Conservation (phyloP, 192 early-diverging fungal genomes). For the Gonapodya sp. region DNA sequence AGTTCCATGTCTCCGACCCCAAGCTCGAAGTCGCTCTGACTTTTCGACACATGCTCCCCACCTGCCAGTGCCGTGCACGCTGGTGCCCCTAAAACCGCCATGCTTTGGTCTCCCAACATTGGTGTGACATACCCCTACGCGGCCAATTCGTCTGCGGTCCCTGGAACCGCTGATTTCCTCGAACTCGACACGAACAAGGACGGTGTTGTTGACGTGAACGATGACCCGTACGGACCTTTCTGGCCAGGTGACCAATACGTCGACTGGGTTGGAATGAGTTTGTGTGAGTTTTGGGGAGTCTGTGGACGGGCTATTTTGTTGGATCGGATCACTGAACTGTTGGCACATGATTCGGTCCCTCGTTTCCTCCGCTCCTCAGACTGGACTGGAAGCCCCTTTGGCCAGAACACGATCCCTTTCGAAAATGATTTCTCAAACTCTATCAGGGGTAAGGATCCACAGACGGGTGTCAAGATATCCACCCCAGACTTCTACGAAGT, state of each 20-base stretch:
- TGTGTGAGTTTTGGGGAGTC: neutral
- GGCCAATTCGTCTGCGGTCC: neutral
- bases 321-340: no score
- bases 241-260: constrained; percentile 8
- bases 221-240: constrained; percentile 7
- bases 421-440: neutral
- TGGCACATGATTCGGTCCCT: no score
- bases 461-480: neutral
- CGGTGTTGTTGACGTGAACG: constrained; percentile 3
- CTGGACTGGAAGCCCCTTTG: neutral
- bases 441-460: neutral
- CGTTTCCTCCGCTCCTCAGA: neutral
- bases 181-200: constrained; percentile 8
- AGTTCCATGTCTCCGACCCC: neutral
- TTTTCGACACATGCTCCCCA: neutral
- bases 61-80: neutral
- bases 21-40: neutral
- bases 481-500: constrained; percentile 22
- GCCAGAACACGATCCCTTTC: neutral
- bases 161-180: constrained; percentile 4
- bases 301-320: neutral
- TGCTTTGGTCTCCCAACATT: constrained; percentile 8
- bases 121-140: neutral
- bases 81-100: neutral
- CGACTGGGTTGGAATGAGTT: constrained; percentile 5